Evolutionary conservation across 1,284 basidiomycete species (phyloP).

Genomic region (Ganoderma sinense): DNA sequence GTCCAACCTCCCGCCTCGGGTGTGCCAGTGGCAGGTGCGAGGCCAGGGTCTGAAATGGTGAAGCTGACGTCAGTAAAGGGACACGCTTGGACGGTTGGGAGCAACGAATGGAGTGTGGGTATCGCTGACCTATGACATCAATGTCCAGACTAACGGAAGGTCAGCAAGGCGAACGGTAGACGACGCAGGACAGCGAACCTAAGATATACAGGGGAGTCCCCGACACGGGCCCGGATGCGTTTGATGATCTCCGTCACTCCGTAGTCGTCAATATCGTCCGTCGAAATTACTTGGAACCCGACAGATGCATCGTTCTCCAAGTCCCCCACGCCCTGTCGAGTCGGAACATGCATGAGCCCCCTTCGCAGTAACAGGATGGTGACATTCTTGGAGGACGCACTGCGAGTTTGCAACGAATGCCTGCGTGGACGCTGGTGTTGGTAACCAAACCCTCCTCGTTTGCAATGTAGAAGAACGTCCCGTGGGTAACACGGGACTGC

Average conservation of each 20-base stretch:
- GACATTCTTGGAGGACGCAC: conserved; percentile 44
- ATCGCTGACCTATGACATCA: conserved; percentile 72
- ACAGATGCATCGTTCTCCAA: conserved; percentile 67
- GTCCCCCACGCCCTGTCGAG: conserved; percentile 59
- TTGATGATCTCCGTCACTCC: conserved; percentile 69
- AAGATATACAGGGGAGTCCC: conserved; percentile 76
- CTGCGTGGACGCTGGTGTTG: conserved; percentile 79
- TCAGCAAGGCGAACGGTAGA: not conserved
- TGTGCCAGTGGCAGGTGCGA: conserved; percentile 86
- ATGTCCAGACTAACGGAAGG: conserved; percentile 64
- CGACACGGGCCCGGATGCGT: conserved; percentile 69
- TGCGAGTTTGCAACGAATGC: conserved; percentile 76
- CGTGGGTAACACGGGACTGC: conserved; percentile 76
- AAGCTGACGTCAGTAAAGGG: not conserved
- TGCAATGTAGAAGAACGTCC: conserved; percentile 81
- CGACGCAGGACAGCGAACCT: conserved; percentile 52
- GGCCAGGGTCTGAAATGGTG: conserved; percentile 64
- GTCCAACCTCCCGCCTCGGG: conserved; percentile 87
- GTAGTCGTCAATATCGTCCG: conserved; percentile 80
- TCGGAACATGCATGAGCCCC: not conserved
- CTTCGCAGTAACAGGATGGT: not conserved
- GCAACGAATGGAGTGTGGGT: no score
- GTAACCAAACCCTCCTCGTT: conserved; percentile 76
- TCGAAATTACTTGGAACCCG: conserved; percentile 75
- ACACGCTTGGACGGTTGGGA: not conserved